Base-by-base conservation (phyloP, 352 stramenopile genomes). In the Blastocystis sp. region DNA sequence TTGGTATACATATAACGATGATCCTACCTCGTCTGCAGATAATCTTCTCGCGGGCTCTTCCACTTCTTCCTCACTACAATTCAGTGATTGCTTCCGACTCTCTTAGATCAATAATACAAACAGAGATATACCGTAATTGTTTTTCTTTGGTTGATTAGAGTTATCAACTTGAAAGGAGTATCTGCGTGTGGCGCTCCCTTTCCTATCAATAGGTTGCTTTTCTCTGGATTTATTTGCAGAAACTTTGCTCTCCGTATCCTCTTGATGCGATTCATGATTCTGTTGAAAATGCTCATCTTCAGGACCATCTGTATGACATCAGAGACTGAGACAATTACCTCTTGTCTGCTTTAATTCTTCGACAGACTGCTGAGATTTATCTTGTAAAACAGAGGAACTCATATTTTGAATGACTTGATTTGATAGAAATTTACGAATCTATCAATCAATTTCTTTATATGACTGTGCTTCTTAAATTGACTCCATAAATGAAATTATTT, bases 1-100 rank as follows among this genome's bases (percentile, higher is more conserved):
- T 20, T 41, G 8, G 23, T 53, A 23, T 47, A 59, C 11, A 63
- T n/a, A 47, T 1, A 41, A 76, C 5, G n/a, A 11, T 18, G 39
- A 23, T 26, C 29, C 29, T 43, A 29, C 34, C 1, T 55, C 64
- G 29, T 26, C 34, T 9, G 15, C 18, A 9, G 23, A 41, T 18
- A 45, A 3, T 34, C 15, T 43, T 43, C n/a, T 47, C 53, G 64
- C 5, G 15, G 34, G n/a, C 7, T n/a, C 39, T 43, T 23, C 26
- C 9, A 18, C 1, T 23, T 80, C 70, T 80, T 61, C 43, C n/a
- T 59, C 43, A 61, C 39, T 34, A 20, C 6, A 39, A 61, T 56
- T 80, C 8, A 80, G 54, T 8, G 70, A 80, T 47, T 80, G 70
- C 11, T 80, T 80, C 15, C 70, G 70, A 61, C 70, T 80, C 29